A percentile compares a stretch with the other conserved stretches of the same genome.
These are phyloP conservation scores for Roridomyces roridus DNA, from an alignment of 768 basidiomycete species.

Conservation along the genomic window DNA sequence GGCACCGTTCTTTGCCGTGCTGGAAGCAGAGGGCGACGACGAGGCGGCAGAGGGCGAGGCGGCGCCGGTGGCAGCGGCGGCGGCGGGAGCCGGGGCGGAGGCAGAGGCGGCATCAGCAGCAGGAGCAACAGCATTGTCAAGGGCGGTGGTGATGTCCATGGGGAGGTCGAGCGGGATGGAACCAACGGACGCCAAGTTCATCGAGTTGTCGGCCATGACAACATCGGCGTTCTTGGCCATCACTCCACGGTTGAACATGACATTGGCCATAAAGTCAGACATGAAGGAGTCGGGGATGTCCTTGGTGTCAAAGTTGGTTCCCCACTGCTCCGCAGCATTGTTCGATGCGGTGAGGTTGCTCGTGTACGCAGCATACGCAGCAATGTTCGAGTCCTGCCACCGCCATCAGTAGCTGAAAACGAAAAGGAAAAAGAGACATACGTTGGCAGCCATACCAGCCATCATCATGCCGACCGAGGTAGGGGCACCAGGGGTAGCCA, in stretches of 20 bases:
- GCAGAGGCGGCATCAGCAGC: slow-evolving; percentile 32
- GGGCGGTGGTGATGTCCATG: slow-evolving; percentile 55
- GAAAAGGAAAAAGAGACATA: slow-evolving; percentile 32
- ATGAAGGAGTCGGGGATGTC: slow-evolving; percentile 57
- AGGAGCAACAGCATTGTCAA: slow-evolving; percentile 42
- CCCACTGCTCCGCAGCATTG: slow-evolving; percentile 61
- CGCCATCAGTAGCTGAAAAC: not conserved
- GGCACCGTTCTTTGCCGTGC: slow-evolving; percentile 44
- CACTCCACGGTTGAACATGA: slow-evolving; percentile 47
- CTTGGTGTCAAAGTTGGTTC: slow-evolving; percentile 63
- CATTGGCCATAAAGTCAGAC: slow-evolving; percentile 50
- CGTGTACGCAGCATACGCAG: slow-evolving; percentile 61
- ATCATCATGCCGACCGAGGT: slow-evolving; percentile 62
- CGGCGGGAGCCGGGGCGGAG: slow-evolving; percentile 23
- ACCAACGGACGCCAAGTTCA: slow-evolving; percentile 52
- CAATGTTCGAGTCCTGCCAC: slow-evolving; percentile 57
- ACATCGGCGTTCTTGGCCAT: slow-evolving; percentile 58
- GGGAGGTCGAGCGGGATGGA: slow-evolving; percentile 64
- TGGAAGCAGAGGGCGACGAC: slow-evolving; percentile 29
- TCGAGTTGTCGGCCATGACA: slow-evolving; percentile 53
- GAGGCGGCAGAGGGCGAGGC: slow-evolving; percentile 35
- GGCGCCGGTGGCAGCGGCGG: slow-evolving; percentile 26
- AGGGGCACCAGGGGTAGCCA: slow-evolving; percentile 44
- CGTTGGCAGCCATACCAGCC: slow-evolving; percentile 50
- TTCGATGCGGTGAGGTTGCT: slow-evolving; percentile 54